These are phyloP conservation scores for Corniculantispora saksenae DNA, from an alignment of 2,329 filamentous ascomycete species.

Conservation along the genomic window DNA sequence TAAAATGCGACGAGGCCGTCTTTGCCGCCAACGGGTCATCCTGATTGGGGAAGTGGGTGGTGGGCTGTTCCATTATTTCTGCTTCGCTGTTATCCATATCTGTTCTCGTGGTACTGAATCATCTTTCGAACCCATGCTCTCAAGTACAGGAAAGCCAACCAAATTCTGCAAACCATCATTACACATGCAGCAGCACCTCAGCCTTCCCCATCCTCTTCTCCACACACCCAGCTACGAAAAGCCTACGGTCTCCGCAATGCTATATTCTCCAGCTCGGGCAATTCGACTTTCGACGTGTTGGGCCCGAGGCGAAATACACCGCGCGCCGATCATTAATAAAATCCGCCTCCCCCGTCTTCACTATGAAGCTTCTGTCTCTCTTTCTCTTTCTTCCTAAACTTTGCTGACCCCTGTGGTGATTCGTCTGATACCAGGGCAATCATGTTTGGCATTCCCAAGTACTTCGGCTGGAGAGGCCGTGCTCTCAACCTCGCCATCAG, in stretches of 20 bases:
- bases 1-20: background rate
- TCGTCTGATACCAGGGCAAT: background rate
- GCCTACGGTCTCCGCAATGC: background rate
- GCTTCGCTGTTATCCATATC: background rate
- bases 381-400: background rate
- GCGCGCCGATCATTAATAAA: background rate
- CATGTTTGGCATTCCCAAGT: conserved; percentile 18
- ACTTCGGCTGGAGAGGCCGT: conserved; percentile 24
- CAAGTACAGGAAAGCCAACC: too few relatives aligned
- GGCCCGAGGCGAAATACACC: background rate
- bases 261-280: too few relatives aligned
- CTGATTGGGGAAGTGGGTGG: background rate
- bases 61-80: background rate
- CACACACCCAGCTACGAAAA: background rate
- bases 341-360: background rate
- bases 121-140: too few relatives aligned
- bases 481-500: conserved; percentile 23
- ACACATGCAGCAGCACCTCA: too few relatives aligned
- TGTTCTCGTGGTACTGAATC: too few relatives aligned
- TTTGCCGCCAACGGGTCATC: background rate
- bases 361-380: background rate
- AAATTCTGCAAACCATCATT: too few relatives aligned
- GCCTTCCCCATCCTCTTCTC: too few relatives aligned
- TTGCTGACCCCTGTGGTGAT: background rate
- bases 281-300: background rate